These are phyloP conservation scores for Lasiodiplodia sp. DNA, from an alignment of 2,329 filamentous ascomycete genomes.

Conservation along the genomic window DNA sequence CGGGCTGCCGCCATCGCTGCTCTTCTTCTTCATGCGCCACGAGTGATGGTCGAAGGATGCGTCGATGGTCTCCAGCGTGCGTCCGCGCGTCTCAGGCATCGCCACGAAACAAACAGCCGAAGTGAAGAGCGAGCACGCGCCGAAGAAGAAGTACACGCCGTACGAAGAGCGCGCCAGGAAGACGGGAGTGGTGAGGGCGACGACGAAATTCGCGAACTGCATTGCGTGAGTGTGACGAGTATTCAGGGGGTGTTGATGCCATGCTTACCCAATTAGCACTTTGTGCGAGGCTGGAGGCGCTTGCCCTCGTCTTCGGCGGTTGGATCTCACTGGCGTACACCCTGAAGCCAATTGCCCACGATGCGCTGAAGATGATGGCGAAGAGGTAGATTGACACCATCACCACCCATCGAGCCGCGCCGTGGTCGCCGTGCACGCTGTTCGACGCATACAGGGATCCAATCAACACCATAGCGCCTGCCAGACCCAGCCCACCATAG, in stretches of 20 bases:
- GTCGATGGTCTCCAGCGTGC: constrained; percentile 59
- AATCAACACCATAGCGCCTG: constrained; percentile 61
- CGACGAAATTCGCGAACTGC: constrained; percentile 42
- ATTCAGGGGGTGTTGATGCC: background rate
- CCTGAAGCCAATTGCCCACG: constrained; percentile 64
- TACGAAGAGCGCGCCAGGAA: constrained; percentile 53
- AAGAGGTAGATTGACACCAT: constrained; percentile 59
- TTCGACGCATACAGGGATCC: constrained; percentile 60
- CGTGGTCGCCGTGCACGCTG: constrained; percentile 49
- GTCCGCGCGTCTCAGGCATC: constrained; percentile 61
- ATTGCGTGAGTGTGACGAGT: constrained; percentile 1
- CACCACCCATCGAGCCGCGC: constrained; percentile 58
- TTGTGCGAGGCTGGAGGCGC: constrained; percentile 61
- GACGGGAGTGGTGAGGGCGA: constrained; percentile 55
- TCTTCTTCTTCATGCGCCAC: constrained; percentile 17
- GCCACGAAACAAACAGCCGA: constrained; percentile 42
- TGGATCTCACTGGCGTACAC: constrained; percentile 68
- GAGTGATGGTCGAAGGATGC: constrained; percentile 51
- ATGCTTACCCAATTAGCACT: constrained; percentile 60
- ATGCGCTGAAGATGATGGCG: constrained; percentile 54
- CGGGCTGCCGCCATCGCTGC: background rate
- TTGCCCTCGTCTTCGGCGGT: constrained; percentile 61
- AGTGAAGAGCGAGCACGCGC: constrained; percentile 37
- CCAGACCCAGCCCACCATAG: constrained; percentile 60
- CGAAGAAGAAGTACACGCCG: constrained; percentile 46